Conservation (phyloP, 345 rosid genomes). For the Eucalyptus grandis region DNA sequence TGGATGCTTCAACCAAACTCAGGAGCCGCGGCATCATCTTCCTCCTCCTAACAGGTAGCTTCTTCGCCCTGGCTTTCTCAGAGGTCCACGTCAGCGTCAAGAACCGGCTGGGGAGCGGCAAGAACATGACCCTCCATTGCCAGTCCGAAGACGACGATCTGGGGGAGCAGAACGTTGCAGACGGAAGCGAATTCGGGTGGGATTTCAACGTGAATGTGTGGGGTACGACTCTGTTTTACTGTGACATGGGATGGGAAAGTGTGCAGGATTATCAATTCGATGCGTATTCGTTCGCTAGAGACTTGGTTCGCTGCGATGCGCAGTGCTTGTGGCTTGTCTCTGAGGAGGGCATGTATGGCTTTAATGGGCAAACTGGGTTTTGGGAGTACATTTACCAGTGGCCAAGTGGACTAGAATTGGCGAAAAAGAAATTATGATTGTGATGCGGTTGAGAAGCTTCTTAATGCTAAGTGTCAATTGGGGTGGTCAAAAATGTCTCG, state of each 20-base stretch:
- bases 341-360: conserved; percentile 26
- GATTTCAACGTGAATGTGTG: conserved; percentile 17
- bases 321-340: conserved; percentile 34
- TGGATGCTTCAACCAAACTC: neutral
- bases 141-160: conserved; percentile 45
- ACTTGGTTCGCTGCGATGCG: conserved; percentile 9
- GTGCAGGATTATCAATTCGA: conserved; percentile 19
- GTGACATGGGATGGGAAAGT: conserved; percentile 27
- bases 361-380: conserved; percentile 24
- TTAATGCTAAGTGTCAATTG: neutral
- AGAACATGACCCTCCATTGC: conserved; percentile 38
- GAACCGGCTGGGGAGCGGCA: conserved; percentile 31
- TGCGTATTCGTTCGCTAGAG: conserved; percentile 19
- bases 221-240: conserved; percentile 36
- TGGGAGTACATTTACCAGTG: conserved; percentile 43
- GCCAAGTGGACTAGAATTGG: conserved; percentile 4
- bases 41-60: neutral
- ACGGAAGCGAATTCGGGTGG: conserved; percentile 38
- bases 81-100: conserved; percentile 16
- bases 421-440: neutral
- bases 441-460: neutral
- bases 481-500: rapidly evolving
- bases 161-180: conserved; percentile 22
- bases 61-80: neutral
- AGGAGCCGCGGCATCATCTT: neutral